phyloP scores from a whole-genome alignment of 495 filamentous ascomycete genomes.

The Lophiotrema nucula region DNA sequence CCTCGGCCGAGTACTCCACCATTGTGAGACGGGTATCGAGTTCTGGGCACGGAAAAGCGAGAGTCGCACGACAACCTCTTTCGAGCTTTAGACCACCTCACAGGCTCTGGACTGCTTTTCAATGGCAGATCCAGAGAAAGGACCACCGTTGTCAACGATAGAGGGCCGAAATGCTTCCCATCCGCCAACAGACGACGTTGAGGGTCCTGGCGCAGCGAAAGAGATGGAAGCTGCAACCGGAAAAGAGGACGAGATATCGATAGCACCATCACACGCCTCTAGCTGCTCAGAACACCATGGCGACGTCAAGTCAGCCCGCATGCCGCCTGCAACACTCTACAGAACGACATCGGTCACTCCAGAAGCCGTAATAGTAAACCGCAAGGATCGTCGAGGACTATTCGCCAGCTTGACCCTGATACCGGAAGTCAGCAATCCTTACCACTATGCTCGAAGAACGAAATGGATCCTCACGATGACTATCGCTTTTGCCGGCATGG shows the following conservation, averaged over 20 bases:
- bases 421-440: slow-evolving; percentile 77
- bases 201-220: slow-evolving; percentile 8
- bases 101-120: too few species aligned
- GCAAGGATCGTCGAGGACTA: slow-evolving; percentile 69
- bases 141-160: background rate
- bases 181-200: background rate
- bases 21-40: background rate
- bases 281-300: slow-evolving; percentile 17
- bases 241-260: slow-evolving; percentile 28
- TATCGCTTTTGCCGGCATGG: slow-evolving; percentile 70
- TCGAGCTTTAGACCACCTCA: too few species aligned
- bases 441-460: slow-evolving; percentile 64
- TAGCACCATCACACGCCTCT: slow-evolving; percentile 18
- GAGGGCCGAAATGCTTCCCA: background rate
- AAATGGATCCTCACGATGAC: slow-evolving; percentile 88
- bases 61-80: background rate
- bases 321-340: slow-evolving; percentile 11
- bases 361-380: slow-evolving; percentile 57
- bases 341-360: slow-evolving; percentile 27
- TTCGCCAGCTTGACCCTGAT: slow-evolving; percentile 70
- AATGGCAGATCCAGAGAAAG: slow-evolving; percentile 21
- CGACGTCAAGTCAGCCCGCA: background rate
- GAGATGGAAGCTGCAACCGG: slow-evolving; percentile 17
- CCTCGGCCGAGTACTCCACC: too few species aligned
- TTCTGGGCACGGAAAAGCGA: background rate